These are phyloP conservation scores for Stemphylium vesicarium DNA, from an alignment of 2,329 filamentous ascomycete species.

Conservation along the genomic window DNA sequence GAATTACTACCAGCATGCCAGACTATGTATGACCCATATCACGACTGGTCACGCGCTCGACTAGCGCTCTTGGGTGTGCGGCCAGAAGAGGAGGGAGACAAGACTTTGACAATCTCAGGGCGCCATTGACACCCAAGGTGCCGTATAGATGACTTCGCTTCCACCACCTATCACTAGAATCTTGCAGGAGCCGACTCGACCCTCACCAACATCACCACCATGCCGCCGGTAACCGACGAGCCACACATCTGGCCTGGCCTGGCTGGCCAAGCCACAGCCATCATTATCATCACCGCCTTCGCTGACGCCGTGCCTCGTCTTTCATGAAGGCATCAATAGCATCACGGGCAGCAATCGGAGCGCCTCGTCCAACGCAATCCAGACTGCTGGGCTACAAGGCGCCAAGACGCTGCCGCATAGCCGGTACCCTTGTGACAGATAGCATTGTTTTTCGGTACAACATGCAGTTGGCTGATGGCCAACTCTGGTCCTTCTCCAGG, in stretches of 20 bases:
- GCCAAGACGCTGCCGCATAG: conserved; percentile 1
- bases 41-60: neutral
- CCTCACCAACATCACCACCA: neutral
- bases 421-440: neutral
- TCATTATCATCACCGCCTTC: no score
- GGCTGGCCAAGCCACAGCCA: neutral
- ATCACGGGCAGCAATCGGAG: neutral
- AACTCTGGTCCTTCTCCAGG: neutral
- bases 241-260: neutral
- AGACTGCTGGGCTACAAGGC: neutral
- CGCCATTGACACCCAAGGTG: neutral
- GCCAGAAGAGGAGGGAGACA: neutral
- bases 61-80: neutral
- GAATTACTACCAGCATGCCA: neutral
- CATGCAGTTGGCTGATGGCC: neutral
- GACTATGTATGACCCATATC: neutral
- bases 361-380: neutral
- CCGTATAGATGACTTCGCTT: neutral
- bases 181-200: neutral
- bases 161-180: neutral
- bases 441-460: neutral
- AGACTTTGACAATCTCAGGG: no score
- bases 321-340: no score
- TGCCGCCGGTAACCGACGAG: neutral
- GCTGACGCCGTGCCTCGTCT: no score